Base-by-base conservation (phyloP, 805 yeast species). In the Wickerhamiella domercqiae region DNA sequence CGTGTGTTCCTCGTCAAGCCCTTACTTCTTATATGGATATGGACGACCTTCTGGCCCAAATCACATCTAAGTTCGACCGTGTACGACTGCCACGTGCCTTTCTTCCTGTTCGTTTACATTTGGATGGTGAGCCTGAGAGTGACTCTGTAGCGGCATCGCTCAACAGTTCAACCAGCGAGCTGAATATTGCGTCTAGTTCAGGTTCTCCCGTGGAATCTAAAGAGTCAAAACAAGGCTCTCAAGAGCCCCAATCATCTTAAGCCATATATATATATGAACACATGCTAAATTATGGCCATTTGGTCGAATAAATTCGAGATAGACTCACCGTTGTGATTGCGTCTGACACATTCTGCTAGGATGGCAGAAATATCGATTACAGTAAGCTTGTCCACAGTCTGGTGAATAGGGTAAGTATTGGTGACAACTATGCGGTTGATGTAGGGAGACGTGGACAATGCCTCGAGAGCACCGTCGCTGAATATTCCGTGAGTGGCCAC, bases 321-420 rank as follows among this genome's bases (percentile, higher is more conserved):
- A 50, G 93, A 78, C 64, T 87, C 97, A 57, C 98, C 99, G 52
- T 87, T 86, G 59, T 90, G 99, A 56, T 90, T 95, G 65, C 99
- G 79, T 64, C 99, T 77, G 44, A 90, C 87, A 61, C 97, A 90
- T 65, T 90, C 99, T 25, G 97, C 97, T 54, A 90, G 80, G 38
- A 90, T 84, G 15, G 94, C 79, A 43, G 95, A 79, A 35, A 90
- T 93, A 54, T 90, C 98, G 51, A 90, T 84, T 35, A 83, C 78
- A 13, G 74, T 75, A 50, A 90, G 67, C 59, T 90, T 90, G 41
- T 71, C 63, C 45, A 76, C 67, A 35, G 64, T 67, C 46, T 69
- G 69, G 15, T 77, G 63, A 36, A 87, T 80, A 40, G 99, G 98
- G 53, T 83, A 90, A 3, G 98, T 86, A 63, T 90, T 90, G 19